Percentiles rank a stretch among this genome's conserved stretches.
phyloP scores from a whole-genome alignment of 805 yeast genomes.

The Yarrowia sp. region DNA sequence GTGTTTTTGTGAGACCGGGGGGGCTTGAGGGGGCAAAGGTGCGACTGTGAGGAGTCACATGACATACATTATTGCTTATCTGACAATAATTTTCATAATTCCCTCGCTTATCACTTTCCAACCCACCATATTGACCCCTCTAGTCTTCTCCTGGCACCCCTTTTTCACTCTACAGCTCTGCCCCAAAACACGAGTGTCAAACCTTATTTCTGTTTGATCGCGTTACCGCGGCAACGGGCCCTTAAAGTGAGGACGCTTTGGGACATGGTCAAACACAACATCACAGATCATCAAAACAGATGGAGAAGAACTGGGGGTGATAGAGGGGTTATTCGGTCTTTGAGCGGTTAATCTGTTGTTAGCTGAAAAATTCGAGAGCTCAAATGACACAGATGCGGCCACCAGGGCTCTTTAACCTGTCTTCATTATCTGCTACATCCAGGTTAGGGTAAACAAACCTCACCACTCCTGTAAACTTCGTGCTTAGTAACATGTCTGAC shows the following conservation, averaged over 20 bases:
- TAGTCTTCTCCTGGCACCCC: neutral
- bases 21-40: too few relatives aligned
- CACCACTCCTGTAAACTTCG: neutral
- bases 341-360: too few relatives aligned
- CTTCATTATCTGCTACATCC: too few relatives aligned
- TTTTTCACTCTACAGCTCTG: constrained; percentile 16
- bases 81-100: too few relatives aligned
- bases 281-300: constrained; percentile 13
- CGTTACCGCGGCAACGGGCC: constrained; percentile 15
- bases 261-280: constrained; percentile 15
- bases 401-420: too few relatives aligned
- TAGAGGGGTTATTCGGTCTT: too few relatives aligned
- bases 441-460: constrained; percentile 6
- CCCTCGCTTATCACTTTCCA: too few relatives aligned
- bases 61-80: neutral
- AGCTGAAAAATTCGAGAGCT: too few relatives aligned
- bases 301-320: too few relatives aligned
- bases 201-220: constrained; percentile 8
- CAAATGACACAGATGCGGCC: too few relatives aligned
- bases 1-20: neutral
- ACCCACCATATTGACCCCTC: neutral
- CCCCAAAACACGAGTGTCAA: constrained; percentile 1
- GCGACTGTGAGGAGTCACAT: neutral
- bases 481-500: neutral
- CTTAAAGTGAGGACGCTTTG: neutral